Evolutionary conservation across 2,329 filamentous ascomycete species (phyloP).

Genomic region (Aspergillus sp.): DNA sequence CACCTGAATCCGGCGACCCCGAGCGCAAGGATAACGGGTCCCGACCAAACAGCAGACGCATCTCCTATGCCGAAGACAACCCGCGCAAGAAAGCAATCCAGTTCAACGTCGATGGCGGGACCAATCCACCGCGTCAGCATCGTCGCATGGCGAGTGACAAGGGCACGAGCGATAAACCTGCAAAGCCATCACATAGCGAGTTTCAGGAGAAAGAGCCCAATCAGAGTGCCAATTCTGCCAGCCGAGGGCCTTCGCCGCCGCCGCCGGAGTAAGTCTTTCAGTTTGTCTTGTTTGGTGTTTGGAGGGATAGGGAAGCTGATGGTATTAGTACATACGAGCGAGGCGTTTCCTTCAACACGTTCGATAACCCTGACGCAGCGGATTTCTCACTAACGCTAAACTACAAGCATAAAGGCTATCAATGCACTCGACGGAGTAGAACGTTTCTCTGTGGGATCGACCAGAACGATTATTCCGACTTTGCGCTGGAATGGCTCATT

Average conservation of each 20-base stretch:
- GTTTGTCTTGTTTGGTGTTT: not conserved
- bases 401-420: constrained; percentile 77
- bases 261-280: constrained; percentile 31
- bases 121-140: constrained; percentile 20
- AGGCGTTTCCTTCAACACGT: constrained; percentile 68
- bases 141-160: constrained; percentile 20
- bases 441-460: constrained; percentile 89
- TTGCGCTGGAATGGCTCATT: constrained; percentile 84
- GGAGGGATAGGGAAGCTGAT: constrained; percentile 3
- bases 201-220: constrained; percentile 19
- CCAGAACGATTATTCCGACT: constrained; percentile 84
- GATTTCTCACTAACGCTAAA: constrained; percentile 75
- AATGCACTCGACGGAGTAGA: constrained; percentile 68
- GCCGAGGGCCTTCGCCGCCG: constrained; percentile 31
- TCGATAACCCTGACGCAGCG: constrained; percentile 57
- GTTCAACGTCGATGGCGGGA: constrained; percentile 23
- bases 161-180: constrained; percentile 11
- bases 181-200: constrained; percentile 13
- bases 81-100: constrained; percentile 32
- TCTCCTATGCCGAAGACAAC: constrained; percentile 17
- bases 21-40: not conserved
- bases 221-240: constrained; percentile 8
- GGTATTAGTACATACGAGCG: constrained; percentile 51
- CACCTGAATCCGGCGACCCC: not conserved
- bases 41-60: constrained; percentile 5